phyloP scores from a whole-genome alignment of 108 stramenopile species.

The Skeletonema menzelii region DNA sequence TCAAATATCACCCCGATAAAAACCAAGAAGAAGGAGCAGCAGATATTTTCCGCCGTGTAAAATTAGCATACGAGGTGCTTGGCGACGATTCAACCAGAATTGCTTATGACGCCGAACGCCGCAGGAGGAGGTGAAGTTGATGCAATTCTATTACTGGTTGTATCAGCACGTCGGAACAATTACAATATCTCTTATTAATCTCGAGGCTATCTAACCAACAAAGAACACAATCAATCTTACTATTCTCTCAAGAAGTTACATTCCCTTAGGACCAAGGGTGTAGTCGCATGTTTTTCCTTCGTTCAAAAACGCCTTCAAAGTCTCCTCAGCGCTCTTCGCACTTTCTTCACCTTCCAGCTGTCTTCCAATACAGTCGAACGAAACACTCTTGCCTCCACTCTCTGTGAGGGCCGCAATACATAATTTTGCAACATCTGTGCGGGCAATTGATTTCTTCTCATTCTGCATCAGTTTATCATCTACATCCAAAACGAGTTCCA shows the following conservation, averaged over 20 bases:
- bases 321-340: slow-evolving; percentile 44
- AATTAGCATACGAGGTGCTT: slow-evolving; percentile 78
- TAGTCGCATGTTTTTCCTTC: slow-evolving; percentile 55
- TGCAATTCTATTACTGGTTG: background rate
- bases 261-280: slow-evolving; percentile 17
- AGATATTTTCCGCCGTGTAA: slow-evolving; percentile 73
- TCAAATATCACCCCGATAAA: slow-evolving; percentile 83
- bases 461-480: slow-evolving; percentile 70
- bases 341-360: slow-evolving; percentile 5
- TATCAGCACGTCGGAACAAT: background rate
- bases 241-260: background rate
- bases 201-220: background rate
- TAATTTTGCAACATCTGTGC: slow-evolving; percentile 85
- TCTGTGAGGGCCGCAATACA: slow-evolving; percentile 67
- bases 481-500: slow-evolving; percentile 73
- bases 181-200: background rate
- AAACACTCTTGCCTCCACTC: slow-evolving; percentile 45
- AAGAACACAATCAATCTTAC: background rate
- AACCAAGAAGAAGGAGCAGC: slow-evolving; percentile 65
- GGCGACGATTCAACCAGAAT: slow-evolving; percentile 53
- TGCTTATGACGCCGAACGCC: slow-evolving; percentile 66
- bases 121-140: slow-evolving; percentile 3
- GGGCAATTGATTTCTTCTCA: slow-evolving; percentile 59
- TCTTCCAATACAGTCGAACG: slow-evolving; percentile 64
- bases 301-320: slow-evolving; percentile 48